Evolutionary conservation across 441 rosid genomes (phyloP), one percentile per base, ranked within the genome.

Genomic region (Gossypium laxum): DNA sequence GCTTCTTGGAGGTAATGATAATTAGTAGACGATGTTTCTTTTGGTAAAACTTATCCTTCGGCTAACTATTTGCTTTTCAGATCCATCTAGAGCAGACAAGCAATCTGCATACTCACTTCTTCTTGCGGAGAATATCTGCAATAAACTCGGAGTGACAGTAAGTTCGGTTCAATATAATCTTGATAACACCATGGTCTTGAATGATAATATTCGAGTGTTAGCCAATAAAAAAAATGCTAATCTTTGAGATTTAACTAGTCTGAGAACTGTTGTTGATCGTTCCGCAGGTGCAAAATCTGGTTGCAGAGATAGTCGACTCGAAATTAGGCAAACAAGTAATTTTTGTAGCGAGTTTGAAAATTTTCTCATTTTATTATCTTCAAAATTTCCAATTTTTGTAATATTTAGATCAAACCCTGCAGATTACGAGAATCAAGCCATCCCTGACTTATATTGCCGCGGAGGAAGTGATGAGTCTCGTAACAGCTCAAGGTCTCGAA

Each of bases 381-480:
- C 21, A 28, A 17, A 41, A 56, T 70, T 70, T 1, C 43, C 14
- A 21, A 22, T 70, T 5, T 14, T 24, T 15, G 22, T 8, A 5
- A 70, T 80, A 32, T 5, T 45, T 32, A 68, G 67, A 78, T 28
- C 67, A 64, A 77, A 75, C 30, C 24, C 56, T 76, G 68, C 84
- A 94, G 97, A 86, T 94, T 67, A 67, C 92, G 24, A 81, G 85
- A 85, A 86, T 89, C 80, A 94, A 86, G 67, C 96, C 97, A 38
- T 85, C 87, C 57, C 84, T 94, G 74, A 90, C 90, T 67, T 87
- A 85, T 45, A 88, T 91, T 74, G 97, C 97, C 2, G 90, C 92
- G 2, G 96, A 94, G 85, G 93, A 94, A 90, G 83, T 94, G 15
- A 94, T 89, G 97, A 89, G 94, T 80, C 97, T 94, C 45, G 97